Evolutionary conservation across 23 red algal species (phyloP), one percentile per base, ranked within the genome.

Genomic region (Pyropia haitanensis): DNA sequence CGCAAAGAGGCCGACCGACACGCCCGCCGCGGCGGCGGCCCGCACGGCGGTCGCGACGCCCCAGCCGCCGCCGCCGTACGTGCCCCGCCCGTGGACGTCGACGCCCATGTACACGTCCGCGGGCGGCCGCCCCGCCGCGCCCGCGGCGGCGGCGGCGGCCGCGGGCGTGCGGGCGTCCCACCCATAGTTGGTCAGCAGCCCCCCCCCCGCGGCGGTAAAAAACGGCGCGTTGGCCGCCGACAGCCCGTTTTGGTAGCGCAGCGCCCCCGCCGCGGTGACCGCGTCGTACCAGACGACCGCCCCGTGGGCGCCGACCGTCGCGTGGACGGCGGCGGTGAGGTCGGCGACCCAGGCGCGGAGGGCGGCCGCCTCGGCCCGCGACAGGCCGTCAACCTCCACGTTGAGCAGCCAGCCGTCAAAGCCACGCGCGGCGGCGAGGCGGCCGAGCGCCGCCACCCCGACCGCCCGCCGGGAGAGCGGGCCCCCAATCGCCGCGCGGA

Each of bases 351-450:
- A 71, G 30, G 70, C 55, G 21, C 68, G 27, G 28, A 87, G 39
- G 64, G 63, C 67, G 0, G 63, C 51, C 16, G 63, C 70, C 39
- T 46, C 39, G 9, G 65, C 79, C 15, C 28, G 65, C 14, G 69
- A 53, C 48, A 67, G 65, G 2, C 22, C 65, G 9, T 58, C 60
- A 17, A 75, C 70, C 39, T 95, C 90, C 18, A 87, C 64, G 55
- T 87, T 88, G 27, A 95, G 64, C 18, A 95, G 75, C 90, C 90
- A 95, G 23, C 90, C 90, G 56, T 95, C 90, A 70, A 95, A 95
- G 15, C 81, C 82, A 54, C 53, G 81, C 30, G 67, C 73, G 71
- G 80, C 67, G 15, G 90, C 82, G 22, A 95, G 61, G 17, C 65
- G 39, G 14, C 78, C 90, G 13, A 95, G 65, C 53, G 81, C 58